Conservation (phyloP, 305 asterid species). For the Plantago lanceolata region DNA sequence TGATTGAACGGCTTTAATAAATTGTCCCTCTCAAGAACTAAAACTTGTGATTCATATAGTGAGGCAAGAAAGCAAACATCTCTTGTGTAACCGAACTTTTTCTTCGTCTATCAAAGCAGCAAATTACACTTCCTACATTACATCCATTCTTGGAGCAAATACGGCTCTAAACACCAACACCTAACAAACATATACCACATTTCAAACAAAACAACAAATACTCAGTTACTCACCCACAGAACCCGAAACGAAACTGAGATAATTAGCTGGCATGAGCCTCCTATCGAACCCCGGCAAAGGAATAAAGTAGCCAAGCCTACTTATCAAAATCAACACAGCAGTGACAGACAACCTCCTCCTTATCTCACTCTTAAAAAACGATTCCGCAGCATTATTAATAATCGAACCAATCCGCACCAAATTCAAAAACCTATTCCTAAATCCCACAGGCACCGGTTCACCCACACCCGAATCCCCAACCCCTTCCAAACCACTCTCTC, state of each 20-base stretch:
- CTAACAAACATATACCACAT: background rate
- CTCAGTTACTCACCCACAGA: slow-evolving; percentile 59
- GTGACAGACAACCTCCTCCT: slow-evolving; percentile 90
- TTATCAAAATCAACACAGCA: slow-evolving; percentile 59
- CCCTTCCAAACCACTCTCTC: slow-evolving; percentile 22
- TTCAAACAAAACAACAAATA: background rate
- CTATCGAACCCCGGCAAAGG: slow-evolving; percentile 98
- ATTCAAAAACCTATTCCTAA: slow-evolving; percentile 68
- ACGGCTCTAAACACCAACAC: slow-evolving; percentile 10
- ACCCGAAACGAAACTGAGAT: slow-evolving; percentile 82
- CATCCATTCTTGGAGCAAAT: background rate
- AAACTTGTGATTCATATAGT: too few relatives aligned
- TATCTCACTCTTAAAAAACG: slow-evolving; percentile 97
- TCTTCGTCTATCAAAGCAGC: too few relatives aligned
- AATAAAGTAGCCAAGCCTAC: slow-evolving; percentile 89
- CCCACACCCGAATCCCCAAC: slow-evolving; percentile 22
- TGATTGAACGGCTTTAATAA: too few relatives aligned
- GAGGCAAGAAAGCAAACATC: too few relatives aligned
- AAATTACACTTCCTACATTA: too few relatives aligned
- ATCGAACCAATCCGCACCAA: slow-evolving; percentile 68
- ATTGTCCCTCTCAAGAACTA: too few relatives aligned
- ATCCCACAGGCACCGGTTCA: slow-evolving; percentile 40
- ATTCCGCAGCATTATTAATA: slow-evolving; percentile 65
- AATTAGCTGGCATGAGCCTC: slow-evolving; percentile 84
- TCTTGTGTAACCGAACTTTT: too few relatives aligned